Evolutionary conservation across 2,329 filamentous ascomycete species (phyloP), one percentile per base, ranked within the genome.

Genomic region (Fusarium bactridioides): DNA sequence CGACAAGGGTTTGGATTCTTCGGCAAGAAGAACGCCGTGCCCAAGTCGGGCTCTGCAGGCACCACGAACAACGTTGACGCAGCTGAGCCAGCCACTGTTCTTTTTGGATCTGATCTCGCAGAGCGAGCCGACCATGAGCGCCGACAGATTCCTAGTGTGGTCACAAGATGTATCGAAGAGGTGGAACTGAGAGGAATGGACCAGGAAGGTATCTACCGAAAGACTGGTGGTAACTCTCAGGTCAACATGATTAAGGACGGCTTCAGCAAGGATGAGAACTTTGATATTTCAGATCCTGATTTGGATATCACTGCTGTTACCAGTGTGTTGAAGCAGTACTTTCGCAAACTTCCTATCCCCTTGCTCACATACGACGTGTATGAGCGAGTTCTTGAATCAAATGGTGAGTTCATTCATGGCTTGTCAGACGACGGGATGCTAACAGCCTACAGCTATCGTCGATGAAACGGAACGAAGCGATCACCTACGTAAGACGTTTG

Each of bases 151-250:
- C 96, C 96, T 53, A 92, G 91, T 70, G 93, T 99, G 33, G 93
- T 99, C 47, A 95, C 91, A 53, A 92, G 94, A 53, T 99, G 96
- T 82, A 97, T 99, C 74, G 94, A 97, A 79, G 95, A 99, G 83
- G 96, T 99, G 43, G 96, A 99, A 82, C 85, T 96, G 27, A 91
- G 96, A 79, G 96, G 95, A 82, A 97, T 99, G 94, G 95, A 98
- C 77, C 90, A 97, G 75, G 96, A 98, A 83, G 96, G 96, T 70
- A 97, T 99, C 76, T 99, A 99, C 84, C 91, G 96, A 78, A 99
- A 99, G 86, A 97, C 95, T 56, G 96, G 96, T 64, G 96, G 95
- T 74, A 94, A 93, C 77, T 94, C 93, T 13, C 94, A 97, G 80
- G 93, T 97, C 79, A 97, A 97, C 81, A 87, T 89, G 78, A 93